A percentile compares a stretch with the other conserved stretches of the same genome.
Conservation (phyloP, 306 rosid species). For the Cicer yamashitae region DNA sequence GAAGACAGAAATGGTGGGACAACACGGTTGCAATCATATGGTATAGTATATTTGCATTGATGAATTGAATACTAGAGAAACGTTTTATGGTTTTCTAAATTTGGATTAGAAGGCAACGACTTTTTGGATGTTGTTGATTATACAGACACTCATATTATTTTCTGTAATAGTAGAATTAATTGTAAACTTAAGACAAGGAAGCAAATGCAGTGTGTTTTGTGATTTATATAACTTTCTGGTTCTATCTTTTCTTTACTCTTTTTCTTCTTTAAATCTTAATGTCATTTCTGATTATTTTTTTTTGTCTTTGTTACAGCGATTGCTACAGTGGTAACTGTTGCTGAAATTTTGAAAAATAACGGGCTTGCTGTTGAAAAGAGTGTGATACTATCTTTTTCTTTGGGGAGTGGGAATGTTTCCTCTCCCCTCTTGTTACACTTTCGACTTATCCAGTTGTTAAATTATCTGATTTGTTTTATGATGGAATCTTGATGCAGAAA, state of each 20-base stretch:
- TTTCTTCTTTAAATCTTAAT: not conserved
- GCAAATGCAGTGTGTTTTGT: slow-evolving; percentile 14
- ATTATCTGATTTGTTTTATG: slow-evolving; percentile 16
- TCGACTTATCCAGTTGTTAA: not conserved
- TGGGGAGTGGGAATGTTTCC: not conserved
- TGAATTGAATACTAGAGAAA: not conserved
- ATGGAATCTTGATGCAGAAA: slow-evolving; percentile 53
- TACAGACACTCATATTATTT: not conserved
- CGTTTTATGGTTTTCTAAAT: not conserved
- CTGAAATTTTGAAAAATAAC: slow-evolving; percentile 83
- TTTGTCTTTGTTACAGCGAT: slow-evolving; percentile 59
- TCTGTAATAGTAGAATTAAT: slow-evolving; percentile 7
- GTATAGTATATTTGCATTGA: not conserved
- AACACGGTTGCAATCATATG: not conserved
- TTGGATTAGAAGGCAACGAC: not conserved
- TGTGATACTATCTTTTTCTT: slow-evolving; percentile 36
- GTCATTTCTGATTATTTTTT: slow-evolving; percentile 3
- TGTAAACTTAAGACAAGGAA: slow-evolving; percentile 20
- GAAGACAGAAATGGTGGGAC: not conserved
- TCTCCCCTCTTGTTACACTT: not conserved
- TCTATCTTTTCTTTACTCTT: not conserved
- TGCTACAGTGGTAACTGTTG: slow-evolving; percentile 82
- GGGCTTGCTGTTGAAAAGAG: slow-evolving; percentile 82
- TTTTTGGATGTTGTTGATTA: not conserved
- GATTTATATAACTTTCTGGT: slow-evolving; percentile 8